These are phyloP conservation scores for Platanthera zijinensis DNA, from an alignment of 106 monocot genomes.

Conservation along the genomic window DNA sequence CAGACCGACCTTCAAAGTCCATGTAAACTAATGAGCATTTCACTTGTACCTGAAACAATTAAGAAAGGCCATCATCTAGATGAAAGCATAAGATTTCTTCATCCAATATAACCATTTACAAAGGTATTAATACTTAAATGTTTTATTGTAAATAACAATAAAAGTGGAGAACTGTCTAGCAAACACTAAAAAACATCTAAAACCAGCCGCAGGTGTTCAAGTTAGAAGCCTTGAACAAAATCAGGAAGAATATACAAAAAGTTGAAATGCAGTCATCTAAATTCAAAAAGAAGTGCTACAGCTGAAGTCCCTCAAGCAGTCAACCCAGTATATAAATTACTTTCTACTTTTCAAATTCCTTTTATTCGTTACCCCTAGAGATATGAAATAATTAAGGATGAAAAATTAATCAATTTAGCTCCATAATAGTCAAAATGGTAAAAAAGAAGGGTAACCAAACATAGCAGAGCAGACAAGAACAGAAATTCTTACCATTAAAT, in stretches of 20 bases:
- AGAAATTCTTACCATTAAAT: neutral
- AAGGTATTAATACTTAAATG: neutral
- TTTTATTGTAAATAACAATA: neutral
- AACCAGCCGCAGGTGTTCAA: neutral
- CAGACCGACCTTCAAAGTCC: constrained; percentile 99
- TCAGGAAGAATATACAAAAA: neutral
- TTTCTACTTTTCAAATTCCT: neutral
- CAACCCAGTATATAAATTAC: neutral
- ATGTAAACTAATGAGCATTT: constrained; percentile 79
- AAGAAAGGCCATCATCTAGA: neutral
- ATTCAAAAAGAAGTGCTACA: neutral
- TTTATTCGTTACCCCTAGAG: neutral
- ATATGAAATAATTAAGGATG: constrained; percentile 2
- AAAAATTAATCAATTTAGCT: too few relatives aligned
- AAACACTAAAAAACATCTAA: neutral
- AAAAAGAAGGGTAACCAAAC: neutral
- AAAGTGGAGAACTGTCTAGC: neutral
- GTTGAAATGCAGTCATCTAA: neutral
- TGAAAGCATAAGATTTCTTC: neutral
- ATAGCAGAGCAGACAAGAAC: neutral
- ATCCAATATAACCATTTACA: neutral
- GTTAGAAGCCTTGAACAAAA: neutral
- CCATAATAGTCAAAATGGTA: neutral
- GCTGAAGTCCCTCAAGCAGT: neutral
- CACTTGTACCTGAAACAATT: constrained; percentile 71